Evolutionary conservation across 2,329 filamentous ascomycete species (phyloP), one percentile per base, ranked within the genome.

Genomic region (Alternaria brassicae): DNA sequence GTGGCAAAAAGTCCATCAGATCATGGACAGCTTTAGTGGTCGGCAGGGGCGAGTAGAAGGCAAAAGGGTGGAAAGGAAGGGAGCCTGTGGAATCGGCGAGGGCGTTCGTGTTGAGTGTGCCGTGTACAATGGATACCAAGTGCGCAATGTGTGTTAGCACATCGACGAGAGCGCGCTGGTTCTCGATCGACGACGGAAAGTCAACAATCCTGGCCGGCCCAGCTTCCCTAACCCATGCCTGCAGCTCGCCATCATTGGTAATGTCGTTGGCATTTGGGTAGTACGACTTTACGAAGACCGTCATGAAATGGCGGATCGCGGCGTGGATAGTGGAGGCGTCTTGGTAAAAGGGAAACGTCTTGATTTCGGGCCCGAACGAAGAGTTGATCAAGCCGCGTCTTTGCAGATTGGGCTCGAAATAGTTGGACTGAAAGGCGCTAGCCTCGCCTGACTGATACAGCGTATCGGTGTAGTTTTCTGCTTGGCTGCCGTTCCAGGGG

Each of bases 51-150:
- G 28, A 27, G 49, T 58, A 41, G 32, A 58, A 49, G 10, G 56
- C 49, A n/a, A 51, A 45, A 23, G 49, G 49, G 28, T 58, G 56
- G 7, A 58, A 40, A 44, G 56, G 56, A 39, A 58, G 56, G n/a
- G 37, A 23, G 1, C 39, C 56, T 1, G 56, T 30, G 2, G 42
- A 48, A 17, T 25, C 28, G 6, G 30, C 41, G 19, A 58, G 56
- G 8, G 49, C 44, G 28, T 45, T 48, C 8, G 41, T 19, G 44
- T 58, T 58, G 3, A 58, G 49, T 17, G 44, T 44, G 27, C 51
- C 40, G 19, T 58, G 42, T 3, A 42, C 56, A 7, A 53, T 34
- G 9, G 40, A 45, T 9, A 41, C 40, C 49, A 58, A 27, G 50
- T 47, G 44, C 28, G 56, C 56, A 25, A 58, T 32, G 27, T 58